Percentiles rank a stretch among this genome's conserved stretches.
Conservation (phyloP, 371 early-diverging fungal species). For the Rhizopus delemar region DNA sequence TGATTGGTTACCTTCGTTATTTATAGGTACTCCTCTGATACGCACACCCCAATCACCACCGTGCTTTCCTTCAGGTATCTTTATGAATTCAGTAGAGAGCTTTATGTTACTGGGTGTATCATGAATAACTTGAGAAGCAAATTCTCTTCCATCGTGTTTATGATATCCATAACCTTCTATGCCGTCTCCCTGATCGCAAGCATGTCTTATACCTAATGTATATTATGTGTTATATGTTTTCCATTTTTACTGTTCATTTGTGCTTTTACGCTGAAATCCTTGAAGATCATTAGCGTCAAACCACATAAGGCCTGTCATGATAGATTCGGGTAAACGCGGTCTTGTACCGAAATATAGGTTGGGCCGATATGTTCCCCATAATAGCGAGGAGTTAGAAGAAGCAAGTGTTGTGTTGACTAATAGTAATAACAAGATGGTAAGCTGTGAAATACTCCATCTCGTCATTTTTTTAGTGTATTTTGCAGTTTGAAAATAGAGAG, state of each 20-base stretch:
- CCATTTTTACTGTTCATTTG: not conserved
- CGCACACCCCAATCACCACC: conserved; percentile 89
- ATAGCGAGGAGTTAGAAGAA: conserved; percentile 38
- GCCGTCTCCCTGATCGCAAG: conserved; percentile 85
- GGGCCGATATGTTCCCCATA: conserved; percentile 95
- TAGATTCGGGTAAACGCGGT: conserved; percentile 73
- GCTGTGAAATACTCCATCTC: too few relatives aligned
- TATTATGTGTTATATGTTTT: conserved; percentile 3
- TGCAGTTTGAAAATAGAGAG: too few relatives aligned
- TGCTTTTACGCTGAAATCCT: conserved; percentile 52
- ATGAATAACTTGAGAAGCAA: conserved; percentile 75
- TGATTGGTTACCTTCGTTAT: conserved; percentile 30
- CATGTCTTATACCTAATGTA: conserved; percentile 73
- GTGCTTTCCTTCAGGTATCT: conserved; percentile 62
- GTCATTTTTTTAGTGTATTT: too few relatives aligned
- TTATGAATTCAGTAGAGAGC: conserved; percentile 82
- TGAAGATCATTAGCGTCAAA: conserved; percentile 68
- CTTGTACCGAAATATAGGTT: conserved; percentile 95
- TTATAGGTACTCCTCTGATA: conserved; percentile 68
- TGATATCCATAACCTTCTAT: conserved; percentile 84
- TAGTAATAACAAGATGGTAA: too few relatives aligned
- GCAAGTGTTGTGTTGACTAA: not conserved
- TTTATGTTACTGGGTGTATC: conserved; percentile 72
- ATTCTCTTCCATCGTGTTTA: conserved; percentile 84
- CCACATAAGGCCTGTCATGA: conserved; percentile 94